Conservation (phyloP, 2,329 filamentous ascomycete genomes). For the Colletotrichum simmondsii region DNA sequence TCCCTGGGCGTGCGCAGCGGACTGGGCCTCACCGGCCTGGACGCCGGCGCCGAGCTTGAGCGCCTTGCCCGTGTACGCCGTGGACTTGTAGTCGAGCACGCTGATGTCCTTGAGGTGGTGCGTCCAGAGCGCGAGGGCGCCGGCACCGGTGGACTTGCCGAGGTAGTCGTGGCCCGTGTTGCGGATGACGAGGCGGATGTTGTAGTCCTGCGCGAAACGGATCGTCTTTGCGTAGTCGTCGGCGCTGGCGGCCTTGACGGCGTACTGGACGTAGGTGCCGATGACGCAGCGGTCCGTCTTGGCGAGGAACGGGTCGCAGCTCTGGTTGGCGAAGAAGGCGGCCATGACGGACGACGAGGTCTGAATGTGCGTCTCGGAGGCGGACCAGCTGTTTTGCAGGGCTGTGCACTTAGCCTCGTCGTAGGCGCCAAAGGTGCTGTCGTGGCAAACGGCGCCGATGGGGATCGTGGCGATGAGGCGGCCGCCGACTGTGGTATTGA, state of each 20-base stretch:
- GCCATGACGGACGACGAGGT: conserved; percentile 54
- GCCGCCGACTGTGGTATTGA: conserved; percentile 64
- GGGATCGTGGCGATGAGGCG: conserved; percentile 62
- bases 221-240: conserved; percentile 31
- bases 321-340: conserved; percentile 50
- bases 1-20: conserved; percentile 48
- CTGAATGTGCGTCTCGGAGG: conserved; percentile 53
- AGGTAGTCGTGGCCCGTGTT: conserved; percentile 48
- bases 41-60: conserved; percentile 63
- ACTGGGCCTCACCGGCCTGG: conserved; percentile 53
- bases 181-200: conserved; percentile 53
- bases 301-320: conserved; percentile 50
- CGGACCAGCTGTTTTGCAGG: conserved; percentile 55
- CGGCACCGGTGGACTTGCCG: conserved; percentile 49
- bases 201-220: conserved; percentile 50
- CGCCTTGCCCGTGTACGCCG: conserved; percentile 57
- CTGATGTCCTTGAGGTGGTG: conserved; percentile 52
- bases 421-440: conserved; percentile 60
- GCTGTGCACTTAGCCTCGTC: conserved; percentile 54
- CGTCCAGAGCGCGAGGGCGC: conserved; percentile 51
- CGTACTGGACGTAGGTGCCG: conserved; percentile 32
- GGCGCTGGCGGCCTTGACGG: conserved; percentile 25
- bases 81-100: conserved; percentile 38
- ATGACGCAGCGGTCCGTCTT: conserved; percentile 18
- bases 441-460: conserved; percentile 61